Evolutionary conservation across 2,329 filamentous ascomycete species (phyloP), one percentile per base, ranked within the genome.

Genomic region (Acephala macrosclerotiorum): DNA sequence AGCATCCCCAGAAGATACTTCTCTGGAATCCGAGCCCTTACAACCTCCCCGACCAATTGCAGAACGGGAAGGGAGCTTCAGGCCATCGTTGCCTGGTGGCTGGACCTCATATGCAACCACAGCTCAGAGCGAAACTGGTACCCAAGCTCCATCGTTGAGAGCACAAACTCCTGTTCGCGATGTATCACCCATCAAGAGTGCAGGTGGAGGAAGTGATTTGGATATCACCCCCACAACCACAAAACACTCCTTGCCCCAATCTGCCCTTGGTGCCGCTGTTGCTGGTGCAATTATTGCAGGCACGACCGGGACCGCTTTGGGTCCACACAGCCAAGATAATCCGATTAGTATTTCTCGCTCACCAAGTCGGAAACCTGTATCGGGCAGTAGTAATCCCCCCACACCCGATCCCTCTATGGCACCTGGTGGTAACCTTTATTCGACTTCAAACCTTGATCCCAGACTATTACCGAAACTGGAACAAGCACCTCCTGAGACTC

Each of bases 261-360:
- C 69, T 42, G 53, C 67, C 35, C 29, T 60, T 5, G 61, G 60
- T 56, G 66, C 68, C 38, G 60, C 65, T 49, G 18, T 68, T 33
- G 57, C 64, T 47, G 69, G 80, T n/a, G 75, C 84, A 61, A 75
- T 77, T 38, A 78, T 81, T 22, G 77, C 81, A 22, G 81, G 79
- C 56, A n/a, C 49, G 11, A 18, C 49, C 3, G 22, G 9, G 33
- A 11, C 25, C 8, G 22, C 49, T 33, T n/a, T 53, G 18, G 9
- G 25, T 12, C 22, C 14, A 7, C 49, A 53, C 29, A 25, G 12
- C 14, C 18, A 14, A 22, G 20, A 22, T 7, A 49, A n/a, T 49
- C n/a, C 1, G 7, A 14, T 25, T 12, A 22, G n/a, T 25, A 25
- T 18, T 16, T 9, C 9, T 53, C 9, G 22, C 14, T 33, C 49